Percentiles rank a stretch among this genome's conserved stretches.
Conservation (phyloP, 306 rosid genomes). For the Mucuna pruriens region DNA sequence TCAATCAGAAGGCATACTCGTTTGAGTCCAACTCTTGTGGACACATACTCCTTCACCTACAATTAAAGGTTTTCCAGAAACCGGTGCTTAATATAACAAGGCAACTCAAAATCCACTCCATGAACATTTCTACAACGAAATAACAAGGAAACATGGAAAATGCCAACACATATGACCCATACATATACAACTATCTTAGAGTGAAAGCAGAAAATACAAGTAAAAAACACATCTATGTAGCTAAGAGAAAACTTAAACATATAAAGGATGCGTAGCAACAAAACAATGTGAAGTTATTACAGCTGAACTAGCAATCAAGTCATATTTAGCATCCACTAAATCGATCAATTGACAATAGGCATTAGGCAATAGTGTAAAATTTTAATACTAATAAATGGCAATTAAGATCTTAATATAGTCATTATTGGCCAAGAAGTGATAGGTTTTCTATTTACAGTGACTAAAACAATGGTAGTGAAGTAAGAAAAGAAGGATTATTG, state of each 20-base stretch:
- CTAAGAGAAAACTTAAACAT: neutral
- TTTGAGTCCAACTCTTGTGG: constrained; percentile 81
- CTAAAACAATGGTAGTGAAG: neutral
- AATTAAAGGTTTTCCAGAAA: constrained; percentile 30
- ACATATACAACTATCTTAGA: neutral
- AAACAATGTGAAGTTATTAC: neutral
- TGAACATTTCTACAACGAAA: neutral
- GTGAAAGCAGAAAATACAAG: neutral
- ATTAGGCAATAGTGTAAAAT: neutral
- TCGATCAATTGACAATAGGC: neutral
- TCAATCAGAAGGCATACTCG: constrained; percentile 89
- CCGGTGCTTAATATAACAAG: neutral
- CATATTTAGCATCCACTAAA: neutral
- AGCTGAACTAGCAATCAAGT: neutral
- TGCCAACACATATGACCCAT: neutral
- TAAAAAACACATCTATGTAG: neutral
- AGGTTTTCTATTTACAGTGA: neutral
- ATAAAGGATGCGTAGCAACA: neutral
- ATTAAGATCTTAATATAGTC: neutral
- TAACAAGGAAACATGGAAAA: constrained; percentile 12
- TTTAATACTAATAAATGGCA: neutral
- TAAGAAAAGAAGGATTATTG: neutral
- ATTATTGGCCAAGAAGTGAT: neutral
- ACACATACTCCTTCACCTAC: constrained; percentile 93
- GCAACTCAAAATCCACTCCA: neutral